A percentile compares a stretch with the other conserved stretches of the same genome.
These are phyloP conservation scores for Mycena indigotica DNA, from an alignment of 768 basidiomycete genomes.

Conservation along the genomic window DNA sequence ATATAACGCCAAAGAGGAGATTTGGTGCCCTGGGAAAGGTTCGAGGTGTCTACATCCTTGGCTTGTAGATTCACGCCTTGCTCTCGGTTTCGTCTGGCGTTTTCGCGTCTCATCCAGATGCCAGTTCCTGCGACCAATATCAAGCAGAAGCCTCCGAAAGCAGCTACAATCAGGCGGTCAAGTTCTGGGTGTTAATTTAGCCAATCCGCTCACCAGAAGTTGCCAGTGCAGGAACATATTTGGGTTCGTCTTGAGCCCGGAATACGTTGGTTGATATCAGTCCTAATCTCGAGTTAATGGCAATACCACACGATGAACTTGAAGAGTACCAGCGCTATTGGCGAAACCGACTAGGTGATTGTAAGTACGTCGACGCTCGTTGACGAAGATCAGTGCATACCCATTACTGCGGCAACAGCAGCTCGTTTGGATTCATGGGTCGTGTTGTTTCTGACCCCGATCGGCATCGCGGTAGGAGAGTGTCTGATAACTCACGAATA, in stretches of 20 bases:
- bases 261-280: conserved; percentile 57
- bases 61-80: conserved; percentile 45
- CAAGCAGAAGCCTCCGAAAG: conserved; percentile 49
- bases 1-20: conserved; percentile 50
- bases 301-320: neutral
- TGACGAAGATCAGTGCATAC: conserved; percentile 32
- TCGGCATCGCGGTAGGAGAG: conserved; percentile 12
- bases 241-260: conserved; percentile 50
- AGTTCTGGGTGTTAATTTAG: neutral
- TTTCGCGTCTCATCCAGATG: conserved; percentile 53
- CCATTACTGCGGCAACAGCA: conserved; percentile 54
- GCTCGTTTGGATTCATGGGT: conserved; percentile 51
- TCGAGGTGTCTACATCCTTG: conserved; percentile 47
- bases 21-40: conserved; percentile 43
- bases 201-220: conserved; percentile 39
- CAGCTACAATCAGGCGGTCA: conserved; percentile 40
- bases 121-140: conserved; percentile 47
- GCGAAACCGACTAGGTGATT: conserved; percentile 47
- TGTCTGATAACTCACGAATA: neutral
- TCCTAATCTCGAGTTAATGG: conserved; percentile 33
- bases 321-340: conserved; percentile 30
- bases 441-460: conserved; percentile 50
- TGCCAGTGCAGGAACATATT: conserved; percentile 51
- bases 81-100: conserved; percentile 42
- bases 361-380: too few relatives aligned